Conservation (phyloP, 1,284 basidiomycete species). For the Ganoderma meredithae region DNA sequence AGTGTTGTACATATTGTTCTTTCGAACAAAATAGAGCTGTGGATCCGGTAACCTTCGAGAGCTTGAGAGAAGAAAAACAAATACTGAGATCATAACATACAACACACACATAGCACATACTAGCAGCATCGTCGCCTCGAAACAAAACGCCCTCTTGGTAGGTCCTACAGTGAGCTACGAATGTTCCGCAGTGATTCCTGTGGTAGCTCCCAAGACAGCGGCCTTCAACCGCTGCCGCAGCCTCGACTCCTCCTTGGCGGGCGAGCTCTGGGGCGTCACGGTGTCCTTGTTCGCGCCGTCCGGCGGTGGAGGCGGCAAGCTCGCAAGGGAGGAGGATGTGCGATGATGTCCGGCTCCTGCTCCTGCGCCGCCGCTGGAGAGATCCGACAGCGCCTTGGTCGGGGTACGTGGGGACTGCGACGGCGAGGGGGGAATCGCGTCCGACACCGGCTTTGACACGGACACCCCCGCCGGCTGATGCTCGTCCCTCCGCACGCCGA, state of each 20-base stretch:
- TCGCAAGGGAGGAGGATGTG: not conserved
- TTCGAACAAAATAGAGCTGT: too few species aligned
- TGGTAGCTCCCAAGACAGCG: slow-evolving; percentile 34
- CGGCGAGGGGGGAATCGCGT: not conserved
- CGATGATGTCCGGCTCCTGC: not conserved
- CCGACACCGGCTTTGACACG: not conserved
- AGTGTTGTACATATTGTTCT: too few species aligned
- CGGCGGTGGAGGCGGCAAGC: not conserved
- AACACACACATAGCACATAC: not conserved
- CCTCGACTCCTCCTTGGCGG: slow-evolving; percentile 22
- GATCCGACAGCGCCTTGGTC: not conserved
- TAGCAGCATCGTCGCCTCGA: not conserved
- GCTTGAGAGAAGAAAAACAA: too few species aligned
- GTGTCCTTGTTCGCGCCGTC: not conserved
- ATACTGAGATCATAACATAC: not conserved
- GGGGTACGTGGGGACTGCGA: not conserved
- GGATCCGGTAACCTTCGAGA: too few species aligned
- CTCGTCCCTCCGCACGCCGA: slow-evolving; percentile 36
- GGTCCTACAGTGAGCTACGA: not conserved
- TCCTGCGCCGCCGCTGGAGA: not conserved
- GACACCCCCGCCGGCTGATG: slow-evolving; percentile 1
- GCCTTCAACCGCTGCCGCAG: slow-evolving; percentile 40
- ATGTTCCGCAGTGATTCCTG: not conserved
- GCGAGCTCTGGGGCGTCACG: slow-evolving; percentile 4
- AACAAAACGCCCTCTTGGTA: not conserved